Base-by-base conservation (phyloP, 345 rosid species). In the Syzygium jambos region DNA sequence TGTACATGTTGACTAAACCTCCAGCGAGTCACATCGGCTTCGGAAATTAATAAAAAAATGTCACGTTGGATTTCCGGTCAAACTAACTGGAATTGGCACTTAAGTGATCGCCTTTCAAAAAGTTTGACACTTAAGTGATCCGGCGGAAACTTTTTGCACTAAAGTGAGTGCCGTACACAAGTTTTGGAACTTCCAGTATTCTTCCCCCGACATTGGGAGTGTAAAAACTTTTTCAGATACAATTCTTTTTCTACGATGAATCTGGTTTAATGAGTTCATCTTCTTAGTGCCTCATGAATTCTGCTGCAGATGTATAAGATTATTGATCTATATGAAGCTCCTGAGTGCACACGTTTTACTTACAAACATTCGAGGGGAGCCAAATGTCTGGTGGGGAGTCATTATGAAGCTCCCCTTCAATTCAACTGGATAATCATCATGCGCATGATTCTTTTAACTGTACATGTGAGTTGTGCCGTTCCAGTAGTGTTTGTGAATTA, bases 121-220 rank as follows among this genome's bases (percentile, higher is more conserved):
- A 3, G 41, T 38, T 38, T 38, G 41, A 4, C 41, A 38, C 4
- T 38, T 38, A 38, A 38, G 41, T 38, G 41, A 38, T 38, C 41
- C 4, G 41, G 41, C 41, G 4, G 41, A 38, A 38, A 38, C 41
- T 38, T 38, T 38, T 38, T 3, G 4, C 4, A 38, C 4, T 38
- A 38, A 38, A 38, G 41, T 38, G 41, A 38, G 41, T 4, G 4
- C 4, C 4, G 41, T 38, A 38, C 41, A 38, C 41, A 38, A 38
- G 41, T 38, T 38, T 38, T 38, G 3, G 41, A 3, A 38, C 41
- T 38, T 38, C 41, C 4, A 38, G 4, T 38, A 3, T 38, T 38
- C 41, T 38, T 38, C 41, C 41, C 41, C 41, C 41, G 89, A 63
- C 51, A 87, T 51, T 85, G 68, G 90, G 94, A 91, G 85, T 84